phyloP scores from a whole-genome alignment of 176 grass and related monocot species.

The Oryza brachyantha region DNA sequence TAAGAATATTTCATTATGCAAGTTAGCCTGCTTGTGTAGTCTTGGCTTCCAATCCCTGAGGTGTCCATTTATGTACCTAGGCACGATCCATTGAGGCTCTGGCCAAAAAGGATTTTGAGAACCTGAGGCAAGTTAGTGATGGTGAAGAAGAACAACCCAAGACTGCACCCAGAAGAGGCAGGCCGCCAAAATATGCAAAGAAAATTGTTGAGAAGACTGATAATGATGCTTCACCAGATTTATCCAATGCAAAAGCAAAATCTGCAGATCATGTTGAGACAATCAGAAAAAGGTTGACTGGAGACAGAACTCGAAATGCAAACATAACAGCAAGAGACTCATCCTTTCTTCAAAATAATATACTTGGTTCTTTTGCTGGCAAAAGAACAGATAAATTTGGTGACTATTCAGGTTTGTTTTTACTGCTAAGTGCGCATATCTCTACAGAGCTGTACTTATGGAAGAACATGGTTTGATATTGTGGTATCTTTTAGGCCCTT shows the following conservation, averaged over 20 bases:
- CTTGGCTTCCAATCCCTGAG: conserved; percentile 9
- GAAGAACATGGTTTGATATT: conserved; percentile 13
- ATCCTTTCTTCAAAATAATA: conserved; percentile 22
- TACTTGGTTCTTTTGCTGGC: conserved; percentile 33
- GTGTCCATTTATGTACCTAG: conserved; percentile 32
- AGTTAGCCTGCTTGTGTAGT: neutral
- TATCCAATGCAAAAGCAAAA: conserved; percentile 42
- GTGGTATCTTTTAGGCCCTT: conserved; percentile 40
- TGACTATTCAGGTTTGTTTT: conserved; percentile 55
- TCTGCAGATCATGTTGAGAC: conserved; percentile 41
- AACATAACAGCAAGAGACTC: conserved; percentile 32
- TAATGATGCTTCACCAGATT: conserved; percentile 41
- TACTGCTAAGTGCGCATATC: neutral
- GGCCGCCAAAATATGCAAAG: conserved; percentile 56
- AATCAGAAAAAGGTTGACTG: conserved; percentile 35
- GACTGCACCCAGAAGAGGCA: conserved; percentile 61
- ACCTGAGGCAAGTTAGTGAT: conserved; percentile 69
- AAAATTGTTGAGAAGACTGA: conserved; percentile 22
- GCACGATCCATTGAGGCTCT: conserved; percentile 75
- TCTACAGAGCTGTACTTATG: neutral
- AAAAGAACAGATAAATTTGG: conserved; percentile 54
- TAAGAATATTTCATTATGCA: neutral
- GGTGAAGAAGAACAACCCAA: conserved; percentile 53
- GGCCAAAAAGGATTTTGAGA: conserved; percentile 90
- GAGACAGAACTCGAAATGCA: conserved; percentile 38